Evolutionary conservation across 2,329 filamentous ascomycete species (phyloP), one percentile per base, ranked within the genome.

Genomic region (Pseudogymnoascus sp.): DNA sequence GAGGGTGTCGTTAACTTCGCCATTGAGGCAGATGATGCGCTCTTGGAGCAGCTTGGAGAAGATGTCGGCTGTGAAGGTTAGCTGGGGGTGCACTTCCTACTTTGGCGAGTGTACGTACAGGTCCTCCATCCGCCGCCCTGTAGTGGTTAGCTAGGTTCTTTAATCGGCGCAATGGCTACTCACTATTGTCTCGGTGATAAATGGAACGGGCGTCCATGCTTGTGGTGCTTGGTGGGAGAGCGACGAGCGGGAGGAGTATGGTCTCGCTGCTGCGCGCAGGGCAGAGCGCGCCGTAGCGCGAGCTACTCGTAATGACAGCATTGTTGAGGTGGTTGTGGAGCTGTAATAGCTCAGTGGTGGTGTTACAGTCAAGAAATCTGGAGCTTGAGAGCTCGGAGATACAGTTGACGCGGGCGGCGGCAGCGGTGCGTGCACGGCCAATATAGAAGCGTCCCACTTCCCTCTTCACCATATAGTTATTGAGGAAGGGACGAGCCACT

Each of bases 11-110:
- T 97, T 89, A 63, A 97, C 92, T 71, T 89, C 82, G 71, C 93
- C 93, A 71, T 96, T 97, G 36, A 97, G 83, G 73, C 90, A 96
- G 71, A 99, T 83, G 71, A 97, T 97, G 66, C 93, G 90, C 80
- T 97, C 93, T 86, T 91, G 88, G 15, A 92, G 76, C 5, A 92
- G 79, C 71, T 90, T 87, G 18, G 88, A 92, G 75, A 92, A 92
- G 67, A 92, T 91, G 72, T 92, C 89, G 76, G 89, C 89, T 89
- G 72, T 64, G 61, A 37, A 62, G 39, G 39, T 67, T 60, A 70
- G 67, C 64, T 66, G 64, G 63, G 62, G 63, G 15, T 37, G 31
- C 62, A 63, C 72, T 70, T 72, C 70, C 62, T 61, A 52, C 58
- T 45, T 64, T 61, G 59, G 33, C 25, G 62, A 58, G 42, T 42